A percentile compares a stretch with the other conserved stretches of the same genome.
phyloP scores from a whole-genome alignment of 2,329 filamentous ascomycete species.

The Zymoseptoria brevis region DNA sequence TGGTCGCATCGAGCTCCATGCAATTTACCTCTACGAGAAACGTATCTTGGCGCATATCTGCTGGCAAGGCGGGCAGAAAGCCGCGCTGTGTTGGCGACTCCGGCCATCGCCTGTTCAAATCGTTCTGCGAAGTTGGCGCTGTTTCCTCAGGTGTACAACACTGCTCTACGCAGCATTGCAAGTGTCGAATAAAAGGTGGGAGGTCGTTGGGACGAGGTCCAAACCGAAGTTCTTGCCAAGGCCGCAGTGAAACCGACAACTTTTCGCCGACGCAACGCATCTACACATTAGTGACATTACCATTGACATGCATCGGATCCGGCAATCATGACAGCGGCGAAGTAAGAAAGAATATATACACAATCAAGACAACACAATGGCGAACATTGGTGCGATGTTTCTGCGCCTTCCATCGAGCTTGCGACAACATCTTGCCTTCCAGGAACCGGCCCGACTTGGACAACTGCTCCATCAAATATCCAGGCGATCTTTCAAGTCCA shows the following conservation, averaged over 20 bases:
- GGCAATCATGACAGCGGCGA: background rate
- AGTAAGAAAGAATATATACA: background rate
- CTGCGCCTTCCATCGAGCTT: slow-evolving; percentile 18
- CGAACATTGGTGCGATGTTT: slow-evolving; percentile 8
- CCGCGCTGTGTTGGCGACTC: slow-evolving; percentile 22
- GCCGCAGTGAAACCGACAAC: background rate
- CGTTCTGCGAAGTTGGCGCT: background rate
- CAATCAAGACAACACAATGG: slow-evolving; percentile 6
- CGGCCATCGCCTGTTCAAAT: slow-evolving; percentile 19
- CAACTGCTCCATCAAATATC: background rate
- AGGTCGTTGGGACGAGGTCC: slow-evolving; percentile 13
- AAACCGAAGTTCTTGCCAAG: background rate
- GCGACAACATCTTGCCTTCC: slow-evolving; percentile 13
- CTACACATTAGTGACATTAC: background rate
- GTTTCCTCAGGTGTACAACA: slow-evolving; percentile 4
- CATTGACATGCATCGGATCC: background rate
- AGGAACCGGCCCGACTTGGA: background rate
- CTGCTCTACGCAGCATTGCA: background rate
- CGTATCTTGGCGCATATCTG: slow-evolving; percentile 20
- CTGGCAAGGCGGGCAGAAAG: slow-evolving; percentile 23
- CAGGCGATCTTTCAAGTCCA: background rate
- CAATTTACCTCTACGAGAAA: slow-evolving; percentile 21
- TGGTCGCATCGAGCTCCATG: background rate
- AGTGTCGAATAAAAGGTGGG: slow-evolving; percentile 5
- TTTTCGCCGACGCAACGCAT: background rate